Evolutionary conservation across 371 early-diverging fungal genomes (phyloP).

Genomic region (Mucor sp.): DNA sequence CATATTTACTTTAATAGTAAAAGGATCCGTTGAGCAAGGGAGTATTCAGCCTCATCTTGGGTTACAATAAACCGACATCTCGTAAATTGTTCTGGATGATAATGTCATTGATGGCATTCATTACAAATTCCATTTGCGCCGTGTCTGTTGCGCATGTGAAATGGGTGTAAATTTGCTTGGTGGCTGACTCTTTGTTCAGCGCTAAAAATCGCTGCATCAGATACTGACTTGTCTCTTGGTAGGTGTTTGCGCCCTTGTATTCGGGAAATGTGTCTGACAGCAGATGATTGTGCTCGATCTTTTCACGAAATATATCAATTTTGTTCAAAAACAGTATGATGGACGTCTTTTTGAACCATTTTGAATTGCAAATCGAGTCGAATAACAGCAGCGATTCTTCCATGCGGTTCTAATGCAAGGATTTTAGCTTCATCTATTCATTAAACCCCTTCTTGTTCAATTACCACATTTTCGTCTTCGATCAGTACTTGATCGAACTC

Average conservation of each 20-base stretch:
- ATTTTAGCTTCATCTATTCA: not conserved
- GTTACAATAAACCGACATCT: slow-evolving; percentile 85
- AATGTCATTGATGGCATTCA: slow-evolving; percentile 95
- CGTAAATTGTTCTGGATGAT: slow-evolving; percentile 89
- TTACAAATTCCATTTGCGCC: slow-evolving; percentile 94
- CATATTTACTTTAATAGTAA: not conserved
- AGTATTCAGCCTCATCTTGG: not conserved
- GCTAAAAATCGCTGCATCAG: slow-evolving; percentile 83
- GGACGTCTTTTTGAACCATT: slow-evolving; percentile 92
- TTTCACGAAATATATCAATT: slow-evolving; percentile 92
- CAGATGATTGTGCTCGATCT: slow-evolving; percentile 81
- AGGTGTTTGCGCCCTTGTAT: slow-evolving; percentile 64
- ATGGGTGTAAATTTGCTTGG: slow-evolving; percentile 90
- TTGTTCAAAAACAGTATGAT: slow-evolving; percentile 97
- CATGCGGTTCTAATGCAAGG: slow-evolving; percentile 81
- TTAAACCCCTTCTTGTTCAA: no score
- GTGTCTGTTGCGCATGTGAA: slow-evolving; percentile 98
- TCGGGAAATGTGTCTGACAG: not conserved
- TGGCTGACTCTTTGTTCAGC: slow-evolving; percentile 81
- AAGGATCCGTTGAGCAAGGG: not conserved
- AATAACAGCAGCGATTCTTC: slow-evolving; percentile 93
- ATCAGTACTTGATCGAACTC: slow-evolving; percentile 90
- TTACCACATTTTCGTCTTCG: slow-evolving; percentile 68
- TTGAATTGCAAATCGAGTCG: slow-evolving; percentile 94
- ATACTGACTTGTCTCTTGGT: slow-evolving; percentile 82